A percentile compares a stretch with the other conserved stretches of the same genome.
Conservation (phyloP, 192 early-diverging fungal species). For the Coemansia sp. region DNA sequence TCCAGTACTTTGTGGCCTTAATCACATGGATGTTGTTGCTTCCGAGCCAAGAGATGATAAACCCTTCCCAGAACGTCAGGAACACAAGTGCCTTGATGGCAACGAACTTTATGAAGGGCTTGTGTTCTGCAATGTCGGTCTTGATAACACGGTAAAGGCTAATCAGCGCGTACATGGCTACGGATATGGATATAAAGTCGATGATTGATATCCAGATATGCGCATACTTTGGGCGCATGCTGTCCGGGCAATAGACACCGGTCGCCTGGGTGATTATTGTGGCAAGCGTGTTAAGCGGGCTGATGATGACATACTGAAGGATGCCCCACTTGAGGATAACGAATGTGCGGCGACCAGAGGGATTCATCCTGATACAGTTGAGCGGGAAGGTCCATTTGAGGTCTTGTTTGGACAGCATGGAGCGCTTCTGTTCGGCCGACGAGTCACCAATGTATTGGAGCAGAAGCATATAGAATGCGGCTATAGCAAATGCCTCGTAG, state of each 20-base stretch:
- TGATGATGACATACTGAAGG: conserved; percentile 70
- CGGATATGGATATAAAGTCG: conserved; percentile 63
- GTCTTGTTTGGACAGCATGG: conserved; percentile 38
- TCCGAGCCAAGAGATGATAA: conserved; percentile 58
- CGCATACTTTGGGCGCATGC: conserved; percentile 62
- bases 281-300: conserved; percentile 59
- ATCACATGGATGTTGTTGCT: conserved; percentile 54
- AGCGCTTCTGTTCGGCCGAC: conserved; percentile 48
- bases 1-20: conserved; percentile 57
- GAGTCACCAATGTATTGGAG: conserved; percentile 66
- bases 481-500: conserved; percentile 75
- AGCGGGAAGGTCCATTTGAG: conserved; percentile 66
- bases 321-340: conserved; percentile 64
- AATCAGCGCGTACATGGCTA: conserved; percentile 72
- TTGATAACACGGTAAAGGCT: conserved; percentile 64
- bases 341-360: conserved; percentile 55
- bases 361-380: conserved; percentile 61
- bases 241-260: conserved; percentile 65
- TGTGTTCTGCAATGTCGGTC: conserved; percentile 55
- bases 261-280: conserved; percentile 61
- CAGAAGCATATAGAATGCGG: conserved; percentile 71
- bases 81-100: conserved; percentile 61
- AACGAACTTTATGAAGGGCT: conserved; percentile 53
- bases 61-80: conserved; percentile 64
- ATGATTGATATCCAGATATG: conserved; percentile 64